Evolutionary conservation across 345 rosid species (phyloP), one percentile per base, ranked within the genome.

Genomic region (Acer campestre): DNA sequence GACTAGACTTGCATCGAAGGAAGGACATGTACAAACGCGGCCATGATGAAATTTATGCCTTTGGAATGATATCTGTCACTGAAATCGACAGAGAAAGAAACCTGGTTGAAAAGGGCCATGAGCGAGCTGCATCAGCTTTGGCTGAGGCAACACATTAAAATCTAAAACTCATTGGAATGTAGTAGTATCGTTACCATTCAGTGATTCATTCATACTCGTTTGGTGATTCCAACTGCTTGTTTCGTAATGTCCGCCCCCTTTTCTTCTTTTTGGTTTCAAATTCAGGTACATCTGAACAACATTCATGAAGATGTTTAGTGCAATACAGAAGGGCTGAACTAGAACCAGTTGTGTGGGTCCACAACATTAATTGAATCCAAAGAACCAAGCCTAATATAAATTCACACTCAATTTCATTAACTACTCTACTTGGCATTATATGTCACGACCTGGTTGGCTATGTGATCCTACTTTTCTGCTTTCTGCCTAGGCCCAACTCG

Each of bases 221-320:
- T n/a, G 58, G 59, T n/a, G 67, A 78, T 40, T 73, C 84, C 77
- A 62, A 31, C 44, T 75, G 82, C 83, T 74, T 87, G 84, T 86
- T 85, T 64, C 81, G 78, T 29, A 78, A 77, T 80, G 73, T 70
- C 65, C 88, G 75, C 82, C 86, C 71, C 70, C 74, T 82, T 75
- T 76, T 88, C 89, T 90, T 90, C 89, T 82, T 87, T 84, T 80
- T 86, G 18, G 66, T 76, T 71, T 79, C 81, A 64, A 70, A 85
- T 20, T 76, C 70, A 10, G 89, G 88, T 59, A 83, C 77, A 61
- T 90, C 91, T 90, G 88, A 56, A 75, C 55, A 65, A 29, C 10
- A 59, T 59, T 20, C 63, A 61, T 11, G 44, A 65, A 42, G 51
- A 12, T 23, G 35, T 5, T 61, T 22, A 4, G 4, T 13, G 12